These are phyloP conservation scores for Effrenium voratum DNA, from an alignment of 73 alveolate genomes.

Conservation along the genomic window DNA sequence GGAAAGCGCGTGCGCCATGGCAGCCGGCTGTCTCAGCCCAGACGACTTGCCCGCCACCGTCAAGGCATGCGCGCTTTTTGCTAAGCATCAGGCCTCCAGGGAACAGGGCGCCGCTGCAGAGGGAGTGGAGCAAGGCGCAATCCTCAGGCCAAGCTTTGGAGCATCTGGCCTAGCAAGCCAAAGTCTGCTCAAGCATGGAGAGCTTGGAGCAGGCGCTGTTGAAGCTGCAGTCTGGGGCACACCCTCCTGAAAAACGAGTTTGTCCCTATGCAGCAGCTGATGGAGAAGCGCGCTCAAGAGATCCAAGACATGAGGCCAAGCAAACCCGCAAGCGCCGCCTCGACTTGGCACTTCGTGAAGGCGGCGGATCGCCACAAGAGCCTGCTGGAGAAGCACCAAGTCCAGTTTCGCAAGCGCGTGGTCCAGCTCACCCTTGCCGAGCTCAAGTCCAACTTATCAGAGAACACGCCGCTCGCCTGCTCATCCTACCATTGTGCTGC, in stretches of 20 bases:
- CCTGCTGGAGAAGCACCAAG: not conserved
- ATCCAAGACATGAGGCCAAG: not conserved
- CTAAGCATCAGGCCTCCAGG: not conserved
- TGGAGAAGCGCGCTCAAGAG: not conserved
- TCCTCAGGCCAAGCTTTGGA: not conserved
- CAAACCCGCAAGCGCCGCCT: not conserved
- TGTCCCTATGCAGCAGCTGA: not conserved
- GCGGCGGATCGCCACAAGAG: not conserved
- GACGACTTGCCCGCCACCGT: not conserved
- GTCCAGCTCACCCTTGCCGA: not conserved
- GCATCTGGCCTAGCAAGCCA: constrained; percentile 1
- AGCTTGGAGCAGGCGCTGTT: not conserved
- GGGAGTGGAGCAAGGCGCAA: not conserved
- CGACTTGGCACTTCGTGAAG: not conserved
- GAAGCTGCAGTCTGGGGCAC: not conserved
- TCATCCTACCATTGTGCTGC: not conserved
- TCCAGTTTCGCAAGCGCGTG: not conserved
- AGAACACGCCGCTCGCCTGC: not conserved
- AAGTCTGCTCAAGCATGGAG: not conserved
- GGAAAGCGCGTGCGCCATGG: not conserved
- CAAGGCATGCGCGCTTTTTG: not conserved
- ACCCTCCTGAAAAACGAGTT: not conserved
- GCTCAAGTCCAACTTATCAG: not conserved
- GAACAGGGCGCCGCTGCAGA: not conserved
- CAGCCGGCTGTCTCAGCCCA: not conserved